Evolutionary conservation across 1,284 basidiomycete species (phyloP), one percentile per base, ranked within the genome.

Genomic region (Microbotryum scabiosae): DNA sequence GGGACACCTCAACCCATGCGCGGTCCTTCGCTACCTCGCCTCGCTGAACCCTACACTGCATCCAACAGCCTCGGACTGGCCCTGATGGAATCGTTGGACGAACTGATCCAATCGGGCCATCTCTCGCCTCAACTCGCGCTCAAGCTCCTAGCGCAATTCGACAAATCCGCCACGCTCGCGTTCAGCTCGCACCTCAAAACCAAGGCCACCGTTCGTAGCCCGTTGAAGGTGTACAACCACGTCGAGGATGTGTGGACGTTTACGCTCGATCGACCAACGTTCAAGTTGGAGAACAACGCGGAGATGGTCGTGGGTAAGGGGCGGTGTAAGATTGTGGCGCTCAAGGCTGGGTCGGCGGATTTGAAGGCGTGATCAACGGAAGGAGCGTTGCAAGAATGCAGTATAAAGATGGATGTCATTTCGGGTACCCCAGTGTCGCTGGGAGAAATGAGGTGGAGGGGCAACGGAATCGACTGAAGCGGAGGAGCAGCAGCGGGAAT

Each of bases 101-200:
- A 98, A 78, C 84, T 98, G 64, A 98, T 98, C 73, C 96, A 93
- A 56, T 90, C 87, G 69, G 94, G 94, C 2, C 87, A 90, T 61
- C 97, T 98, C 71, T 96, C 93, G 23, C 94, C 96, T 2, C 93
- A 98, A 77, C 78, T 98, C 65, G 94, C 94, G 16, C 92, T 97
- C 88, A 89, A 94, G 74, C 91, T 97, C 9, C 78, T 98, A 60
- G 89, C 89, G 4, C 75, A 97, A 90, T 96, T 94, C 76, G 92
- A 97, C 81, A 94, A 93, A 78, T 88, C 87, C 51, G 80, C 94
- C 56, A 88, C 90, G 56, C 90, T 93, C 73, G 88, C 84, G 45
- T 84, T 97, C 78, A 84, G 88, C 54, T 90, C 88, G 77, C 84
- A 86, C 71, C 89, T 96, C 55, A 94, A 94, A 79, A 86, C 82